These are phyloP conservation scores for Backusella westeae DNA, from an alignment of 192 early-diverging fungal genomes.

Conservation along the genomic window DNA sequence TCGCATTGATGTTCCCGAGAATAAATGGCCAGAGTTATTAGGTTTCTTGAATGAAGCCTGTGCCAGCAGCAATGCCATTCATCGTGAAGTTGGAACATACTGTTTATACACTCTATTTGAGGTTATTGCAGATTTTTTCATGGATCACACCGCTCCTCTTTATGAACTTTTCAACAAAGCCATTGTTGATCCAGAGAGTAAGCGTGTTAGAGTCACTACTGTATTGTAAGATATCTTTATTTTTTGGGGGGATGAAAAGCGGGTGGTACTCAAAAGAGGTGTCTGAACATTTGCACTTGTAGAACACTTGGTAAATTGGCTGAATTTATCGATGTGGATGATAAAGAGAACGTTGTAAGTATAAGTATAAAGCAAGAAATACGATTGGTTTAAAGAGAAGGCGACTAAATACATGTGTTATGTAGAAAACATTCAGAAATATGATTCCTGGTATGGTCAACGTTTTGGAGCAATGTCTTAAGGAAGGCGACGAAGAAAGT, in stretches of 20 bases:
- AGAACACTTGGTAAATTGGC: conserved; percentile 17
- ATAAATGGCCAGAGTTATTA: conserved; percentile 78
- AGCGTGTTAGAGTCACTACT: conserved; percentile 76
- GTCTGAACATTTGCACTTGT: not conserved
- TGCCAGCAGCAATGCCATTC: conserved; percentile 63
- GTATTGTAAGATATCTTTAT: conserved; percentile 48
- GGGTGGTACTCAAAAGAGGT: not conserved
- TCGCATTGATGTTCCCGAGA: conserved; percentile 72
- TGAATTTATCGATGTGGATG: conserved; percentile 16
- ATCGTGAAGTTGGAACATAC: conserved; percentile 87
- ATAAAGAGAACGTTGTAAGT: conserved; percentile 61
- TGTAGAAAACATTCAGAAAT: conserved; percentile 60
- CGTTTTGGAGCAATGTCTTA: conserved; percentile 79
- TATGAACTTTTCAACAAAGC: conserved; percentile 73
- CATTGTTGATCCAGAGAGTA: conserved; percentile 81
- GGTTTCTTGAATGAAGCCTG: conserved; percentile 81
- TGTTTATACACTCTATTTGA: conserved; percentile 88
- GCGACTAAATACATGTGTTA: not conserved
- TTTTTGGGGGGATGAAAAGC: not conserved
- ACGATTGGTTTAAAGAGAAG: conserved; percentile 26
- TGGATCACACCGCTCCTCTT: conserved; percentile 60
- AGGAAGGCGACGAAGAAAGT: conserved; percentile 69
- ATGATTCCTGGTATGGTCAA: conserved; percentile 84
- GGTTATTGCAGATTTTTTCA: conserved; percentile 70
- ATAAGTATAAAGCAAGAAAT: conserved; percentile 58